Base-by-base conservation (phyloP, 2,329 filamentous ascomycete species). In the Talaromyces sp. region DNA sequence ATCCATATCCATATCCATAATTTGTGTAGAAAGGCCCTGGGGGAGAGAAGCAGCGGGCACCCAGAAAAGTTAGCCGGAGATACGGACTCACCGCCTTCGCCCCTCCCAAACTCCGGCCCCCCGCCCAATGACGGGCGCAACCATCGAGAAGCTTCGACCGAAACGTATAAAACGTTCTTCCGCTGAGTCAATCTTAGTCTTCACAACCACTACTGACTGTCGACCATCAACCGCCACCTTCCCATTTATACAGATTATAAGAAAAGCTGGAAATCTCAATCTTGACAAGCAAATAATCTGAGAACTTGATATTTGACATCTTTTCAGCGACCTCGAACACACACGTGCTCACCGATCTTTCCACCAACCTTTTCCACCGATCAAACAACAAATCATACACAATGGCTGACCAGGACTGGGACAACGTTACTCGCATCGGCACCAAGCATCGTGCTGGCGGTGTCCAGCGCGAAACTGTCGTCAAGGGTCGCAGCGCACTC, bases 361-460 rank as follows among this genome's bases (percentile, higher is more conserved):
- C 39, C 33, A 27, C 11, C 22, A 2, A 31, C 11, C 25, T 13
- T 25, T 15, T 22, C 10, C 17, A 45, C 25, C 39, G 33, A 15
- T 33, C 25, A 27, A 25, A 31, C 35, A 45, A 43, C 35, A 19
- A 59, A 56, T 67, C 73, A 13, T 22, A 56, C 19, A 80, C 72
- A 71, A 86, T 87, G 88, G 45, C 59, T 25, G 64, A 63, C 88
- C 27, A 90, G 75, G 92, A 96, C 75, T 98, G 94, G 93, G 90
- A 97, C 73, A 80, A 82, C 71, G 88, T 90, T 72, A 96, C 93
- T 82, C 96, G 95, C 86, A 98, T 99, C 77, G 95, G 95, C 75
- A 92, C 88, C 87, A 94, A 91, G 82, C 86, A 86, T 75, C 88
- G 88, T 74, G 86, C 88, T 70, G 90, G 89, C 72, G 79, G 78